phyloP scores from a whole-genome alignment of 169 alveolate genomes.

The Plasmodium coatneyi region DNA sequence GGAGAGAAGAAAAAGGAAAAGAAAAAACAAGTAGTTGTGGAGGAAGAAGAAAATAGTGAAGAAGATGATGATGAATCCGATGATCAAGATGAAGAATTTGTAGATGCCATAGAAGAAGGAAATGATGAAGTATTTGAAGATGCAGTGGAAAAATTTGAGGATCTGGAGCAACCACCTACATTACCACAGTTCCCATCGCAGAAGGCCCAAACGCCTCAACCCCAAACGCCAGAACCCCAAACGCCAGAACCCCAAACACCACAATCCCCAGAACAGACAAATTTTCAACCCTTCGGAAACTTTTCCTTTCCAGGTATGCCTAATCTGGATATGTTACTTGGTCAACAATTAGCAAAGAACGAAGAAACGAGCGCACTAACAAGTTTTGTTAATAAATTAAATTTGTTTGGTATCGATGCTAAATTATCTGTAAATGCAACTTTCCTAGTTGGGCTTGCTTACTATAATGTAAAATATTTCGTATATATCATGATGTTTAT shows the following conservation, averaged over 20 bases:
- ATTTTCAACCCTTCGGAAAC: not conserved
- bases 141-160: not conserved
- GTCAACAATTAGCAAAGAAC: not conserved
- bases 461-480: not conserved
- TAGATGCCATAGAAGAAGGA: not conserved
- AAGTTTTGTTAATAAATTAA: not conserved
- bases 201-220: not conserved
- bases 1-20: not conserved
- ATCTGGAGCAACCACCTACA: not conserved
- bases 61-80: not conserved
- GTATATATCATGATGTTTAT: constrained; percentile 17
- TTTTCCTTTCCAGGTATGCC: not conserved
- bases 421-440: not conserved
- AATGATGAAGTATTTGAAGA: constrained; percentile 3
- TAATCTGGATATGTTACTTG: not conserved
- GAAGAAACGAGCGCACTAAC: not conserved
- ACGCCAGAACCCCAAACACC: not conserved
- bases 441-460: not conserved
- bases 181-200: not conserved
- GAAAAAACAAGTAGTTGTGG: not conserved
- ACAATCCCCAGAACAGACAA: not conserved
- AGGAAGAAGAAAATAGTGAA: not conserved
- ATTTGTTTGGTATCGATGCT: constrained; percentile 12
- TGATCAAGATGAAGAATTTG: not conserved
- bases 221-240: no score